Base-by-base conservation (phyloP, 768 basidiomycete species). In the Russula vinacea region DNA sequence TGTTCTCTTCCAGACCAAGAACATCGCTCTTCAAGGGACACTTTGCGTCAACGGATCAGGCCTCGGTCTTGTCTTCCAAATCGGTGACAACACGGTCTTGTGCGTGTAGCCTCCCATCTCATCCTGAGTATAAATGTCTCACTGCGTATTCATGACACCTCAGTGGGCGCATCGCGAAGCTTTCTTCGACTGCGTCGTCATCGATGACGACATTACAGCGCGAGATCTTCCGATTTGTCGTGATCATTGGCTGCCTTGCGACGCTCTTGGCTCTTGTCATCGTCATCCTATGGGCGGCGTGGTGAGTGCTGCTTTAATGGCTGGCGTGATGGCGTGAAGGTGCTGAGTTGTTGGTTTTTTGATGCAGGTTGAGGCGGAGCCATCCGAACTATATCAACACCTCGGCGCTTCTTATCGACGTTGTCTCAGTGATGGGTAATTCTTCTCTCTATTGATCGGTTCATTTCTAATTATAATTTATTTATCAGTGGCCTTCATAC, bases 1-100 rank as follows among this genome's bases (percentile, higher is more conserved):
- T 70, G 40, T 54, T 76, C 29, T 70, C 22, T 65, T 70, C 45
- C 71, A 81, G 76, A 80, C 84, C 6, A 81, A 80, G 65, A 87
- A 87, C 71, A 80, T 86, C 58, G 84, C 81, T 10, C 74, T 88
- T 3, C 83, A 84, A 67, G 82, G 81, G 14, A 83, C 82, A 3
- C 79, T 81, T 52, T 82, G 81, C 62, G 76, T 79, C n/a, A 77
- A 73, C 62, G 81, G 82, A 35, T 79, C 76, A n/a, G 81, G 81
- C 11, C 58, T 73, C 1, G 82, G 82, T 1, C 68, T 83, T 44
- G 79, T 80, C 45, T 76, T 83, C 59, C 79, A 78, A 45, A 79
- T 78, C 2, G 82, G 82, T 9, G 81, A 83, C 65, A 74, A 71
- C 45, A 81, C 82, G 16, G 77, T 83, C 54, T 82, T 83, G 66